phyloP scores from a whole-genome alignment of 768 basidiomycete genomes.

The Rhizopogon vinicolor region DNA sequence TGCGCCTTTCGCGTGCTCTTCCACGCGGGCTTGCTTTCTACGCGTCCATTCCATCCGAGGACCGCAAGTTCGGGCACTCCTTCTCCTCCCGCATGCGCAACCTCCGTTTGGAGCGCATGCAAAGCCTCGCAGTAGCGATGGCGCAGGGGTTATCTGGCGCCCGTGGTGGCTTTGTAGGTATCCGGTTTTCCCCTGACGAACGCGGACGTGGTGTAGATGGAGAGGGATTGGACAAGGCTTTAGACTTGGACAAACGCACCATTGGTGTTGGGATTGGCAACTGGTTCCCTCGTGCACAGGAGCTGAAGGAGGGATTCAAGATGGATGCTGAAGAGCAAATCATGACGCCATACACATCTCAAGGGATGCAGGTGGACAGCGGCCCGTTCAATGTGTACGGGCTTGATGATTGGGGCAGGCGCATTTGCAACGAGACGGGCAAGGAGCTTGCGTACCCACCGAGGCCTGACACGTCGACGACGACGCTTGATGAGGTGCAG shows the following conservation, averaged over 20 bases:
- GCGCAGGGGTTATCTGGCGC: slow-evolving; percentile 28
- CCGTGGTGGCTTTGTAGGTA: slow-evolving; percentile 33
- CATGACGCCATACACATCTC: slow-evolving; percentile 4
- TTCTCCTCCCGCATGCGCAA: slow-evolving; percentile 29
- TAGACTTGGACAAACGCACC: slow-evolving; percentile 25
- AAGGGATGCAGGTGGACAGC: background rate
- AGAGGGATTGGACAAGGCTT: slow-evolving; percentile 30
- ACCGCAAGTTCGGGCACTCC: slow-evolving; percentile 28
- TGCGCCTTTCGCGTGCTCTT: slow-evolving; percentile 27
- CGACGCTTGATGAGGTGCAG: too few species aligned
- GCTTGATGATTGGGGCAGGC: slow-evolving; percentile 17
- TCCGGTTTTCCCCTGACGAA: slow-evolving; percentile 26
- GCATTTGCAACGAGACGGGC: slow-evolving; percentile 16
- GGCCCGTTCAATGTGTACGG: slow-evolving; percentile 20
- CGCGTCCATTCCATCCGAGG: slow-evolving; percentile 24
- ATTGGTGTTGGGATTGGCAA: slow-evolving; percentile 32
- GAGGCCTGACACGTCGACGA: slow-evolving; percentile 16
- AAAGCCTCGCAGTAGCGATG: slow-evolving; percentile 23
- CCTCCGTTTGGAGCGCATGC: slow-evolving; percentile 31
- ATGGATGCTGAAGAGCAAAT: slow-evolving; percentile 11
- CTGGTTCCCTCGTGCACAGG: slow-evolving; percentile 23
- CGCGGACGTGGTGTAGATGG: slow-evolving; percentile 32
- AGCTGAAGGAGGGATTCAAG: slow-evolving; percentile 14
- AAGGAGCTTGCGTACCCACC: slow-evolving; percentile 21
- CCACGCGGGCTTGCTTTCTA: slow-evolving; percentile 33